phyloP scores from a whole-genome alignment of 2,329 filamentous ascomycete species.

The Colletotrichum phormii region DNA sequence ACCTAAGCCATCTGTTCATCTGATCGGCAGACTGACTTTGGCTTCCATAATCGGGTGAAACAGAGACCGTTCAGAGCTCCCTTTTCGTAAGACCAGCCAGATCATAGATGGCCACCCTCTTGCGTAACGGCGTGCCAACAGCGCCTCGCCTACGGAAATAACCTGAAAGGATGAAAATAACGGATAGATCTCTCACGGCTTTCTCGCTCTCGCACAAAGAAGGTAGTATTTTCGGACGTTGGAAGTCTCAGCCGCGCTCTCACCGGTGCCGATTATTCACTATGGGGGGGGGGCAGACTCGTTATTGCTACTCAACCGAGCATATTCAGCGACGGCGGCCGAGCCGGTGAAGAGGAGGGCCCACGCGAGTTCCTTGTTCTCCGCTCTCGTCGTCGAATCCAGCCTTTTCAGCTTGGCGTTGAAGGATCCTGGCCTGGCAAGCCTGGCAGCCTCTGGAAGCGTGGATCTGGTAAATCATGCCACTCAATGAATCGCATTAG shows the following conservation, averaged over 20 bases:
- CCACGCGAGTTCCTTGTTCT: neutral
- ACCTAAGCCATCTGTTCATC: conserved; percentile 5
- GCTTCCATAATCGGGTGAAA: conserved; percentile 15
- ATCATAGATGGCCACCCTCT: neutral
- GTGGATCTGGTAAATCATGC: conserved; percentile 12
- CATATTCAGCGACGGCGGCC: neutral
- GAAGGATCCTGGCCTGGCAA: neutral
- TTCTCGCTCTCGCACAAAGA: neutral
- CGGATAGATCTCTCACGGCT: no score
- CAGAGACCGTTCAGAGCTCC: neutral
- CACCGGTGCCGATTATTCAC: neutral
- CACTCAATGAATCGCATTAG: conserved; percentile 4
- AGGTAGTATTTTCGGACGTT: neutral
- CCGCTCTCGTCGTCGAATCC: neutral
- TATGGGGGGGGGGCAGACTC: neutral
- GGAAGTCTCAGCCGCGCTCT: neutral
- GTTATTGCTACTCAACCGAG: conserved; percentile 5
- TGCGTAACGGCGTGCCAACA: neutral
- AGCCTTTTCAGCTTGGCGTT: neutral
- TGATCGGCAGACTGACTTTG: conserved; percentile 7
- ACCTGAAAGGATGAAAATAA: no score
- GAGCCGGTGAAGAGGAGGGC: neutral
- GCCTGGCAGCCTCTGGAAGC: neutral
- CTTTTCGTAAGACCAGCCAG: neutral
- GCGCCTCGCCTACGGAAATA: neutral